Evolutionary conservation across 2,329 filamentous ascomycete species (phyloP).

Genomic region (Sporothrix curviconia): DNA sequence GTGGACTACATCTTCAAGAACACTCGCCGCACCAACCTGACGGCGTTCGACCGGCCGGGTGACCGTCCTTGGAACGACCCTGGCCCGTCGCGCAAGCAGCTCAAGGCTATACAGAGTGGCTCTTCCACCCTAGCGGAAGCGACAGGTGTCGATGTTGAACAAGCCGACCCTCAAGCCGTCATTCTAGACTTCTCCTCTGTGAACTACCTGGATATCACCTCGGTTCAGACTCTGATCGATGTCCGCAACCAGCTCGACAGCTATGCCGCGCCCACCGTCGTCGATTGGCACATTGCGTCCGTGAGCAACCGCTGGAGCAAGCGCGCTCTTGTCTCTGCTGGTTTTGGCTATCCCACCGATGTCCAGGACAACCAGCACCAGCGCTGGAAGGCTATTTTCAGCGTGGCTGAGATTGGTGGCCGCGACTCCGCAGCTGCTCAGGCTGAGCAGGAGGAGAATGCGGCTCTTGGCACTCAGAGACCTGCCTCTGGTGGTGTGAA

Average conservation of each 20-base stretch:
- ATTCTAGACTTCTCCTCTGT: conserved; percentile 53
- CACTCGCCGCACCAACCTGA: conserved; percentile 69
- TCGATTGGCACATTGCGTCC: conserved; percentile 50
- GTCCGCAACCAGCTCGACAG: conserved; percentile 47
- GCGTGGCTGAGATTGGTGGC: conserved; percentile 76
- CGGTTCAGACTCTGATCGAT: conserved; percentile 51
- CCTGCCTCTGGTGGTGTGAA: conserved; percentile 15
- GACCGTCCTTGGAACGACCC: conserved; percentile 96
- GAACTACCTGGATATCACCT: conserved; percentile 51
- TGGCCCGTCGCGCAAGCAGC: conserved; percentile 52
- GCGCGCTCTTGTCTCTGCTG: conserved; percentile 47
- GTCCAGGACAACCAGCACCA: conserved; percentile 45
- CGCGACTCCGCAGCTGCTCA: conserved; percentile 60
- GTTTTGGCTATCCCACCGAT: conserved; percentile 57
- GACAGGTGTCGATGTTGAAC: conserved; percentile 19
- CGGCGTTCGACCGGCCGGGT: conserved; percentile 57
- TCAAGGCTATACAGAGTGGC: conserved; percentile 24
- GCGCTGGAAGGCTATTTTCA: conserved; percentile 93
- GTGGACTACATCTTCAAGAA: conserved; percentile 59
- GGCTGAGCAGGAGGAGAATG: conserved; percentile 59
- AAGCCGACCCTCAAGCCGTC: conserved; percentile 36
- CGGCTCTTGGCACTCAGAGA: conserved; percentile 32
- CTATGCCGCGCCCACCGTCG: conserved; percentile 41
- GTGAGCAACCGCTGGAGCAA: conserved; percentile 52
- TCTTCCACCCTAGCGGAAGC: conserved; percentile 16